Evolutionary conservation across 768 basidiomycete genomes (phyloP).

Genomic region (Rubroboletus satanas): DNA sequence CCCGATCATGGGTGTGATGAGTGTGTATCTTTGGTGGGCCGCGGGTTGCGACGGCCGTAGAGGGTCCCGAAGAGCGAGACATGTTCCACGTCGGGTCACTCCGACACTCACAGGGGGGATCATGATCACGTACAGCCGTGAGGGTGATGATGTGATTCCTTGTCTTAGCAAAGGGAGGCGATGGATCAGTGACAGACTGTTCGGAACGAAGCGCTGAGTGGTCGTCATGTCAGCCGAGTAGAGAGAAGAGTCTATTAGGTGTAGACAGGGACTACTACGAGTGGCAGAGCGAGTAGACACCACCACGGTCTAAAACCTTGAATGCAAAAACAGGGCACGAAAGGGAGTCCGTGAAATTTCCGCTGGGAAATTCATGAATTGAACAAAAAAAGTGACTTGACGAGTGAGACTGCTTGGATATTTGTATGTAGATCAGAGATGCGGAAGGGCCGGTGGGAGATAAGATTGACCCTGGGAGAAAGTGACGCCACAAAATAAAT

Average conservation of each 20-base stretch:
- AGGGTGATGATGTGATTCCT: constrained; percentile 12
- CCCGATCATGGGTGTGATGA: constrained; percentile 3
- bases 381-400: background rate
- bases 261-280: background rate
- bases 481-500: constrained; percentile 25
- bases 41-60: constrained; percentile 20
- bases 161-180: background rate
- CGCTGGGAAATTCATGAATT: background rate
- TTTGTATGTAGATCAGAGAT: constrained; percentile 4
- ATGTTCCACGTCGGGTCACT: constrained; percentile 17
- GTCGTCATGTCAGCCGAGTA: constrained; percentile 1
- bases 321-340: background rate
- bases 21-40: constrained; percentile 4
- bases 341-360: background rate
- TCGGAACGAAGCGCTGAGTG: constrained; percentile 3
- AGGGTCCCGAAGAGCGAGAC: constrained; percentile 18
- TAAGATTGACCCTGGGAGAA: constrained; percentile 32
- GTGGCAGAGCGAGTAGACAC: background rate
- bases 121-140: constrained; percentile 23
- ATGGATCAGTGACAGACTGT: background rate
- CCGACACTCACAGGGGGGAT: constrained; percentile 10
- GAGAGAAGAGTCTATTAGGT: background rate
- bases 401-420: background rate
- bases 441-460: constrained; percentile 23
- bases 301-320: constrained; percentile 14